Evolutionary conservation across 2,329 filamentous ascomycete genomes (phyloP), one percentile per base, ranked within the genome.

Genomic region (Colletotrichum sp.): DNA sequence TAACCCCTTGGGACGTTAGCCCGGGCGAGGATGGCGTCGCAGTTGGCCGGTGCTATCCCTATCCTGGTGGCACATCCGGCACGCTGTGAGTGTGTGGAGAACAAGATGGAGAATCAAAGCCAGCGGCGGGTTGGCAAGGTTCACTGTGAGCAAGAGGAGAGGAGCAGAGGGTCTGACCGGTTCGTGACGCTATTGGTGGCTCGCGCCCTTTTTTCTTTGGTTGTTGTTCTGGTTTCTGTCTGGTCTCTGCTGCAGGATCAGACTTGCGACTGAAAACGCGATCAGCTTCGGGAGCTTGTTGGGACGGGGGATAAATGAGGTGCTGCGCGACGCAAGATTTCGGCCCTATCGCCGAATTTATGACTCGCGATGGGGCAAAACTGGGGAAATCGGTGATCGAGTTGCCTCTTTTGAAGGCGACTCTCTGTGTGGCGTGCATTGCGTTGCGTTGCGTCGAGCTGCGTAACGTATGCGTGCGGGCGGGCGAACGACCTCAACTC

Each of bases 21-120:
- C 57, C 28, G 72, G 49, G 66, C 67, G n/a, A 59, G 60, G 21
- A 34, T 26, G 67, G 44, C 60, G 72, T 63, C 69, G n/a, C 69
- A 44, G 69, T 68, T 64, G 69, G 69, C 44, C 73, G 69, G 69
- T 69, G 55, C 73, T 76, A 76, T 76, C 69, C 73, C 73, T 76
- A 76, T 76, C 73, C 69, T 76, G 73, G 73, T 72, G 63, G 64
- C 73, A 76, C 73, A 76, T 73, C 73, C 73, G 73, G 73, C 69
- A 72, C 26, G 64, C 24, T 59, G 30, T 52, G 44, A 52, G 68
- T 57, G 60, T 68, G 55, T 72, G 72, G 55, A 44, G 62, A 52
- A 13, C 44, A 52, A 52, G 36, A 63, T 39, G 39, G 52, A 30
- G 69, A 55, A 60, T 21, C 52, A 28, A 15, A 28, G 39, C 28